Percentiles rank a stretch among this genome's conserved stretches.
These are phyloP conservation scores for Solanum chilense DNA, from an alignment of 257 asterid genomes.

Conservation along the genomic window DNA sequence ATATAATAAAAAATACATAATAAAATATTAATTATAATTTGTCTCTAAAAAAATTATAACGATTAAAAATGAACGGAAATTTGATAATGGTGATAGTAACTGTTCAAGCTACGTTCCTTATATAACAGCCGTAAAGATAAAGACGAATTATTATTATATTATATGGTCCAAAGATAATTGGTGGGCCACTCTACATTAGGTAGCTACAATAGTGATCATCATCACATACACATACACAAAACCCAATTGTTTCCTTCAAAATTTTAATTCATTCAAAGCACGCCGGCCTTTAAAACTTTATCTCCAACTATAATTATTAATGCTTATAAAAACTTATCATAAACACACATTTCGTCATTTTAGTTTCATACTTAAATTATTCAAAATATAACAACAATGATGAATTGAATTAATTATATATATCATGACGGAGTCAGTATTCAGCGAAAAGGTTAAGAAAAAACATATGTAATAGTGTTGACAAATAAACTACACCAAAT, in stretches of 20 bases:
- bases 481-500: no score
- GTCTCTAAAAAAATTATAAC: no score
- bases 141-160: neutral
- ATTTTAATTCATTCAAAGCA: neutral
- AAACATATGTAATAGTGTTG: no score
- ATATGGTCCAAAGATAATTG: neutral
- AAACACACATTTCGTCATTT: no score
- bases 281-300: neutral
- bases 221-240: neutral
- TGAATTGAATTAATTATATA: neutral
- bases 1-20: no score
- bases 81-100: neutral
- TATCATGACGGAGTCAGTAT: accelerated
- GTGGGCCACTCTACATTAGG: neutral
- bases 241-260: neutral
- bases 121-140: neutral
- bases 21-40: no score
- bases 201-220: neutral
- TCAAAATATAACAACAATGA: no score
- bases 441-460: accelerated
- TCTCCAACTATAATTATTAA: no score
- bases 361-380: no score
- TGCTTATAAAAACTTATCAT: neutral
- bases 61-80: accelerated
- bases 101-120: neutral